Evolutionary conservation across 441 rosid species (phyloP), one percentile per base, ranked within the genome.

Genomic region (Mallotus repandus): DNA sequence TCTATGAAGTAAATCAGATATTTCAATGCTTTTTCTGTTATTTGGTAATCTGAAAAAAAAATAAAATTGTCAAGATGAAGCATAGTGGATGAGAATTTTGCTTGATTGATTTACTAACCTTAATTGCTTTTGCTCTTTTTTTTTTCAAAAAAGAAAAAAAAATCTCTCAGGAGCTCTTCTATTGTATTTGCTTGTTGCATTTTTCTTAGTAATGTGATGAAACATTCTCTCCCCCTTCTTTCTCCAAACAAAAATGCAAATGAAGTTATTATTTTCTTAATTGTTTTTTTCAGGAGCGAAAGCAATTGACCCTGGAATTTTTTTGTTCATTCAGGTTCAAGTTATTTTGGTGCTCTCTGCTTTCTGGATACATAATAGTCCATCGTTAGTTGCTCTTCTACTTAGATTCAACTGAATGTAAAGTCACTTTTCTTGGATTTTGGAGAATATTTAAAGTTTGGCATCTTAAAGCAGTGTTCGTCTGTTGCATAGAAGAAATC

Each of bases 371-470:
- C 8, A 45, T 68, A 56, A 56, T 64, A 38, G 14, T 62, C 68
- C 54, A 50, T 32, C 48, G 57, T 46, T 71, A 60, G n/a, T 3
- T 10, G 45, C 7, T 41, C 66, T 35, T 61, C 62, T 18, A 73
- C 55, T 57, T 35, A 18, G 29, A 35, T 18, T 22, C 55, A 35
- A 29, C 66, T 60, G 38, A 52, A 63, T 65, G 9, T 32, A 21
- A 60, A 63, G 61, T 46, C 46, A 8, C 59, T 4, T 46, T 45
- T 50, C 63, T 45, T 66, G 63, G 70, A 25, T 54, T 70, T 52
- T 52, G 77, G 63, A 62, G 73, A 32, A 46, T 69, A 72, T 71
- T 59, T 50, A 18, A 19, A 19, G 18, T 66, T 61, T 53, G 25
- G 32, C n/a, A 57, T 14, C 25, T 21, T 52, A 66, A 22, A 48